Evolutionary conservation across 2,329 filamentous ascomycete genomes (phyloP), one percentile per base, ranked within the genome.

Genomic region (Diaporthe amygdali): DNA sequence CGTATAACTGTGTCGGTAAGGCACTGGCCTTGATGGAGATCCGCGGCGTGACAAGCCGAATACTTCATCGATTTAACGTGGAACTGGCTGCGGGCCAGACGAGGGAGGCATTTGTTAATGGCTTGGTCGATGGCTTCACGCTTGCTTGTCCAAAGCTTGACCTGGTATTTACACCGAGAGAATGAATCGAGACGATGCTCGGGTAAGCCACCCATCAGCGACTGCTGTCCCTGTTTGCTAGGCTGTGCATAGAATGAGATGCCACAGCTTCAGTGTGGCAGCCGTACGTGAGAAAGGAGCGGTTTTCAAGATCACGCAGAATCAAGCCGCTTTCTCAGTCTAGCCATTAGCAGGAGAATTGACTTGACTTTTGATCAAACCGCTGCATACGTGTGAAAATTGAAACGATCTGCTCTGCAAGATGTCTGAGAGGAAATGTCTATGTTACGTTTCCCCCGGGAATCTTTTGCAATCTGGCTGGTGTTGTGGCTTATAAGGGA

Each of bases 11-110:
- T 37, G 68, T 70, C 2, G 70, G 70, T 17, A 73, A 72, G 51
- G 52, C 67, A 15, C 54, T 73, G 14, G 72, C 66, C 41, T 44
- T 68, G 15, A 72, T 72, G 59, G 70, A 69, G 25, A 64, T 73
- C 14, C 72, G 72, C 32, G 55, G 41, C 30, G 56, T 73, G 8
- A 69, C 66, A 2, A 63, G 64, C 49, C 59, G 59, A 10, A 63
- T 73, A 17, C 49, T 69, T 2, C 44, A 44, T 4, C 46, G 55
- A 14, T 73, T 71, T 9, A n/a, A 73, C n/a, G 56, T 73, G 5
- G 49, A 10, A 7, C 34, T 73, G 15, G 69, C 71, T 32, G 69
- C 71, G 7, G 71, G 71, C 15, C 69, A 71, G 56, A 59, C 64
- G 1, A 64, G 32, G 30, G 37, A 59, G 37, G 66, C 61, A 2